Evolutionary conservation across 2,329 filamentous ascomycete species (phyloP).

Genomic region (Ophiostoma montium): DNA sequence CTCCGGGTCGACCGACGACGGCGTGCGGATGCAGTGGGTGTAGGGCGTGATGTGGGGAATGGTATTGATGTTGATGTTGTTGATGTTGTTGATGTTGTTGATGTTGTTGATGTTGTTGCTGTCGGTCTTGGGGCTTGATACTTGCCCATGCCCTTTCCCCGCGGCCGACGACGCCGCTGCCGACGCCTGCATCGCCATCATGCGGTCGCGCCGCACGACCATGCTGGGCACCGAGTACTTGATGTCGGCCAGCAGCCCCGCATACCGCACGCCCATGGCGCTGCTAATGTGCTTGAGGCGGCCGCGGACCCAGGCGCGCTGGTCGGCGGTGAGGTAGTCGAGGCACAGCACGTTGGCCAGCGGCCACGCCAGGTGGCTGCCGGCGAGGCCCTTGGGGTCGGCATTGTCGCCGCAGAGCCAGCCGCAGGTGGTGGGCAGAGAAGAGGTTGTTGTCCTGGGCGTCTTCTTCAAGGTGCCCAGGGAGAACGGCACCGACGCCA

Average conservation of each 20-base stretch:
- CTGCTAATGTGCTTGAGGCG: conserved; percentile 40
- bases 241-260: conserved; percentile 38
- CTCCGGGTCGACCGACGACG: too few relatives aligned
- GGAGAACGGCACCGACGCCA: conserved; percentile 47
- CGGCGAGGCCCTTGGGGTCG: conserved; percentile 38
- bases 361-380: conserved; percentile 47
- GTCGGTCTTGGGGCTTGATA: too few relatives aligned
- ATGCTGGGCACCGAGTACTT: conserved; percentile 47
- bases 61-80: too few relatives aligned
- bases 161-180: too few relatives aligned
- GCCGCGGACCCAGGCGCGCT: conserved; percentile 40
- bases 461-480: conserved; percentile 24
- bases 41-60: too few relatives aligned
- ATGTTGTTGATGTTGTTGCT: too few relatives aligned
- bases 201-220: conserved; percentile 41
- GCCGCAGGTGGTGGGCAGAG: too few relatives aligned
- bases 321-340: conserved; percentile 45
- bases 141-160: too few relatives aligned
- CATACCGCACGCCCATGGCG: conserved; percentile 43
- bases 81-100: too few relatives aligned
- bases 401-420: conserved; percentile 38
- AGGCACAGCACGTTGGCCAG: conserved; percentile 38
- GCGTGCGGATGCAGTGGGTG: too few relatives aligned
- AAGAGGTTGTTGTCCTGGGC: too few relatives aligned
- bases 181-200: conserved; percentile 30